These are phyloP conservation scores for Russula earlei DNA, from an alignment of 768 basidiomycete genomes.

Conservation along the genomic window DNA sequence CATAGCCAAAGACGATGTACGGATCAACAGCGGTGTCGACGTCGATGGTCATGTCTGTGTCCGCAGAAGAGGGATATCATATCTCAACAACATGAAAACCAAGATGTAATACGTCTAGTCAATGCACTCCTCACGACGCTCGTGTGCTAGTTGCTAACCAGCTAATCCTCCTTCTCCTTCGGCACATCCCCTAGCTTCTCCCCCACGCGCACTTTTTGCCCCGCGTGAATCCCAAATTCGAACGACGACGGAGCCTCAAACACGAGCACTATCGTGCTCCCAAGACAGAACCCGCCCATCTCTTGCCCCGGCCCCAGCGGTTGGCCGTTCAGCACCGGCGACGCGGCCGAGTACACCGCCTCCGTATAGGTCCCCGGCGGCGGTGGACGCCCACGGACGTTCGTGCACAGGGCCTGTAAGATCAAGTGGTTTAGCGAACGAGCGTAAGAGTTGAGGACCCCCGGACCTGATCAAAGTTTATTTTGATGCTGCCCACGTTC, in stretches of 20 bases:
- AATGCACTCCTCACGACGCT: neutral
- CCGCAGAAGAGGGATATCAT: no score
- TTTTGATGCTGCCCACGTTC: constrained; percentile 91
- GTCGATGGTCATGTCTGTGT: no score
- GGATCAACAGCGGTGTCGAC: constrained; percentile 10
- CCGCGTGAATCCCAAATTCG: constrained; percentile 63
- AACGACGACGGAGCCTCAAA: constrained; percentile 90
- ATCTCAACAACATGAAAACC: no score
- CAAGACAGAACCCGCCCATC: constrained; percentile 95
- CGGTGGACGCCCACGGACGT: constrained; percentile 61
- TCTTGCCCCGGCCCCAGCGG: constrained; percentile 84
- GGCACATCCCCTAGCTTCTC: constrained; percentile 58
- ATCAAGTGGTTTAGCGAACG: neutral
- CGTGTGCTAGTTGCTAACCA: neutral
- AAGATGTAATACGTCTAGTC: no score
- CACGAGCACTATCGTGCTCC: constrained; percentile 92
- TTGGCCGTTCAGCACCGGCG: constrained; percentile 75
- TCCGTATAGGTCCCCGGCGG: constrained; percentile 86
- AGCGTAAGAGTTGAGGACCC: neutral
- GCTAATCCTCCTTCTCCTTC: constrained; percentile 26
- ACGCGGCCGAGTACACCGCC: constrained; percentile 83
- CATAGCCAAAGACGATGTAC: constrained; percentile 86
- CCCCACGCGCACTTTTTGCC: constrained; percentile 83
- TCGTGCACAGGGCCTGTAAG: constrained; percentile 72
- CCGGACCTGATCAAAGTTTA: constrained; percentile 84